phyloP scores from a whole-genome alignment of 495 filamentous ascomycete genomes.

The Penicillium coffeae region DNA sequence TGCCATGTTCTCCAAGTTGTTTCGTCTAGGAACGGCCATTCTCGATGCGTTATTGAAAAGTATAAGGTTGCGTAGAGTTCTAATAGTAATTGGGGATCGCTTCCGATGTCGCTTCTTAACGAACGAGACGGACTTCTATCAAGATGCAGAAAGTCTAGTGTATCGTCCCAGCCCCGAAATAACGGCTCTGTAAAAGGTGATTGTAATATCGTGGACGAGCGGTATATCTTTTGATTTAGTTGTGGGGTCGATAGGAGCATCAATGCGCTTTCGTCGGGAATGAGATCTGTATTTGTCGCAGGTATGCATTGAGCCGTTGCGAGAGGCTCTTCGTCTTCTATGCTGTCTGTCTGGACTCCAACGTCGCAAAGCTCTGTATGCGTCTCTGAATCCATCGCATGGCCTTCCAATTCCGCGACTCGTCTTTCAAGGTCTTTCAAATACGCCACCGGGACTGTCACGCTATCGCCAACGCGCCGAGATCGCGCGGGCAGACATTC shows the following conservation, averaged over 20 bases:
- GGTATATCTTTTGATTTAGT: not conserved
- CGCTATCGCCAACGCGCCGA: constrained; percentile 23
- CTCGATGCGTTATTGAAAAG: constrained; percentile 30
- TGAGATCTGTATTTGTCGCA: constrained; percentile 1
- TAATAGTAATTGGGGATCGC: constrained; percentile 18
- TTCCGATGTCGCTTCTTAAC: not conserved
- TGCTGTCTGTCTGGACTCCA: constrained; percentile 28
- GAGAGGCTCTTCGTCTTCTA: not conserved
- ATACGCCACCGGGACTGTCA: constrained; percentile 32
- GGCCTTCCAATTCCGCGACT: constrained; percentile 23
- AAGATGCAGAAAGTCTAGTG: constrained; percentile 15
- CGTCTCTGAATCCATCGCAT: not conserved
- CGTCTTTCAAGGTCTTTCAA: constrained; percentile 25
- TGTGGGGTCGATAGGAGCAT: constrained; percentile 4
- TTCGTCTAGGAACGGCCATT: constrained; percentile 31
- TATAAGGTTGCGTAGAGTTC: constrained; percentile 32
- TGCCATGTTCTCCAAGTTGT: constrained; percentile 25
- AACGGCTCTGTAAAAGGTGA: constrained; percentile 9
- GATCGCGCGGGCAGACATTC: constrained; percentile 31
- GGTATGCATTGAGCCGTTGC: not conserved
- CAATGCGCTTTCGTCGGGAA: constrained; percentile 3
- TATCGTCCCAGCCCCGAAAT: constrained; percentile 5
- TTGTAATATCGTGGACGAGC: constrained; percentile 4
- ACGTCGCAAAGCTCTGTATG: constrained; percentile 17
- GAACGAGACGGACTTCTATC: constrained; percentile 11